A percentile compares a stretch with the other conserved stretches of the same genome.
Conservation (phyloP, 2,329 filamentous ascomycete species). For the Fusarium buxicola region DNA sequence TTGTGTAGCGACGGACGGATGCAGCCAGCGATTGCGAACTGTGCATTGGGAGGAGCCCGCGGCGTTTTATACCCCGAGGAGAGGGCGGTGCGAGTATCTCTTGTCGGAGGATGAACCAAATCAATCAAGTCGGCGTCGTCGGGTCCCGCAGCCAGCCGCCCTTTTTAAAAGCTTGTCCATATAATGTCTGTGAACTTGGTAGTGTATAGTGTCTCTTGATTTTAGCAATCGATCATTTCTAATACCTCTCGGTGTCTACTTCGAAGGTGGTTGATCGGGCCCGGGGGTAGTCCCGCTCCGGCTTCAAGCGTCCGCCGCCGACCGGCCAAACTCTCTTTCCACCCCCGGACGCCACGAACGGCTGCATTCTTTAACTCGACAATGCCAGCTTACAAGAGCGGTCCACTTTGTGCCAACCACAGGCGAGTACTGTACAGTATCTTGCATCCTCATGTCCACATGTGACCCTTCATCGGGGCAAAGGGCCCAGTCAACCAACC, state of each 20-base stretch:
- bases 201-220: conserved; percentile 40
- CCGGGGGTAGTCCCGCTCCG: conserved; percentile 12
- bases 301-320: neutral
- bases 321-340: neutral
- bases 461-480: conserved; percentile 27
- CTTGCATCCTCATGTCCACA: conserved; percentile 14
- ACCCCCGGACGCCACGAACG: conserved; percentile 21
- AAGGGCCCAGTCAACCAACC: conserved; percentile 11
- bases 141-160: conserved; percentile 23
- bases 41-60: conserved; percentile 32
- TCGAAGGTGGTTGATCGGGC: conserved; percentile 3
- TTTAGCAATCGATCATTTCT: conserved; percentile 15
- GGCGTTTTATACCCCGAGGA: conserved; percentile 34
- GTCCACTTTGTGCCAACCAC: conserved; percentile 10
- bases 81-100: conserved; percentile 31
- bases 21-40: conserved; percentile 31
- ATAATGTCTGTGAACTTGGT: conserved; percentile 44
- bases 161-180: conserved; percentile 35
- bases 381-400: neutral
- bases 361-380: neutral
- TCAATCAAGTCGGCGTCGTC: conserved; percentile 22
- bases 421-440: conserved; percentile 4
- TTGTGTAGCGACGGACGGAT: conserved; percentile 30
- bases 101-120: conserved; percentile 28
- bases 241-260: neutral